A percentile compares a stretch with the other conserved stretches of the same genome.
Evolutionary conservation across 805 yeast genomes (phyloP).

Genomic region (Candida qinlingensis): DNA sequence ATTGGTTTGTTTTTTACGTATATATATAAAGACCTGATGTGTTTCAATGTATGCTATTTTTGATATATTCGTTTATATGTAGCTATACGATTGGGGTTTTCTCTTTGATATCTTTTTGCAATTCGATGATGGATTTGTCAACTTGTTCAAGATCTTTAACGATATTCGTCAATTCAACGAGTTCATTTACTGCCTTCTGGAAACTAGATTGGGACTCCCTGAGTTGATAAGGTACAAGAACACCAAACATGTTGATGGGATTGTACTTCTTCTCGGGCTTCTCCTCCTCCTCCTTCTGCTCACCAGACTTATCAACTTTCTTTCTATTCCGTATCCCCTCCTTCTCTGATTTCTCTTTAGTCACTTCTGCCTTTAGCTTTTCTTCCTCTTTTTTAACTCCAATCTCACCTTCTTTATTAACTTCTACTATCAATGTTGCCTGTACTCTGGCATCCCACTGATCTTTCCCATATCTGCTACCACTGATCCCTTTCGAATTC

Average conservation of each 20-base stretch:
- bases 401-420: not conserved
- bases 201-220: conserved; percentile 36
- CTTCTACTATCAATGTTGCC: conserved; percentile 18
- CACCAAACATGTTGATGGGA: conserved; percentile 44
- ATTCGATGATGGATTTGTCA: not conserved
- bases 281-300: not conserved
- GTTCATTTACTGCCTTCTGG: conserved; percentile 23
- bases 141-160: not conserved
- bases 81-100: too few relatives aligned
- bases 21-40: too few relatives aligned
- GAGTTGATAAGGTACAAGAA: conserved; percentile 38
- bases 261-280: conserved; percentile 18
- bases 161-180: conserved; percentile 3
- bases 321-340: conserved; percentile 8
- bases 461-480: conserved; percentile 34
- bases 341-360: not conserved
- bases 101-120: too few relatives aligned
- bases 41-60: too few relatives aligned
- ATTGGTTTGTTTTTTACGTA: too few relatives aligned
- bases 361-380: not conserved
- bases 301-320: not conserved
- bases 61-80: too few relatives aligned
- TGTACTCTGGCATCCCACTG: conserved; percentile 33
- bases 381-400: not conserved
- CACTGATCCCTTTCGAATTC: conserved; percentile 13